These are phyloP conservation scores for Hortaea sp. DNA, from an alignment of 2,329 filamentous ascomycete genomes.

Conservation along the genomic window DNA sequence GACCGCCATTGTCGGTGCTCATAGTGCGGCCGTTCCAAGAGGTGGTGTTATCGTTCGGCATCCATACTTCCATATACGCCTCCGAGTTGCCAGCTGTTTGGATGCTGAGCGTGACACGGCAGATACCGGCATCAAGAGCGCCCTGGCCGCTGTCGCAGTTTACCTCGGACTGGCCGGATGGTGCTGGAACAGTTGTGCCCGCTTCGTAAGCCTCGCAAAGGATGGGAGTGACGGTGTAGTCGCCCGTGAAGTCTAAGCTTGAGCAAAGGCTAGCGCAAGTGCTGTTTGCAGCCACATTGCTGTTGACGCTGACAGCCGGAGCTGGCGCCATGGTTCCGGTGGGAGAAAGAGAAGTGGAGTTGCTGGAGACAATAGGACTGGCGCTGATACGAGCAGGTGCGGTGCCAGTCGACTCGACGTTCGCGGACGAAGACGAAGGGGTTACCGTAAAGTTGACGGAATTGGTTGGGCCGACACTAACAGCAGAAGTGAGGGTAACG, in stretches of 20 bases:
- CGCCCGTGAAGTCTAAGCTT: constrained; percentile 11
- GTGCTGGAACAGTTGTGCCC: constrained; percentile 15
- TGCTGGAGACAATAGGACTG: neutral
- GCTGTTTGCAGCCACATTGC: neutral
- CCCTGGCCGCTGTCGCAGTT: constrained; percentile 15
- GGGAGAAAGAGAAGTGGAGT: neutral
- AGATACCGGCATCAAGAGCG: constrained; percentile 24
- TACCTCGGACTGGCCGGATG: constrained; percentile 11
- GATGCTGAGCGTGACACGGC: constrained; percentile 31
- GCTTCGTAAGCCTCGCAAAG: constrained; percentile 16
- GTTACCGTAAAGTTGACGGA: neutral
- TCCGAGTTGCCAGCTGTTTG: constrained; percentile 30
- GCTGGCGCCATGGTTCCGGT: constrained; percentile 13
- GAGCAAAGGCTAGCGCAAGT: constrained; percentile 14
- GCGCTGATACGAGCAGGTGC: neutral
- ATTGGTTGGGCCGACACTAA: neutral
- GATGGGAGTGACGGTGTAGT: constrained; percentile 11
- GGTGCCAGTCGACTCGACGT: neutral
- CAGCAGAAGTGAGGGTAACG: neutral
- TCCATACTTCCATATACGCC: constrained; percentile 37
- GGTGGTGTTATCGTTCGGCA: constrained; percentile 24
- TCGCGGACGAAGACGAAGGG: neutral
- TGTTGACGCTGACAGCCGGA: neutral
- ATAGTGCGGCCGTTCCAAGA: constrained; percentile 26
- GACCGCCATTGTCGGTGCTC: constrained; percentile 26